Base-by-base conservation (phyloP, 352 stramenopile species). In the Globisporangium viniferum region DNA sequence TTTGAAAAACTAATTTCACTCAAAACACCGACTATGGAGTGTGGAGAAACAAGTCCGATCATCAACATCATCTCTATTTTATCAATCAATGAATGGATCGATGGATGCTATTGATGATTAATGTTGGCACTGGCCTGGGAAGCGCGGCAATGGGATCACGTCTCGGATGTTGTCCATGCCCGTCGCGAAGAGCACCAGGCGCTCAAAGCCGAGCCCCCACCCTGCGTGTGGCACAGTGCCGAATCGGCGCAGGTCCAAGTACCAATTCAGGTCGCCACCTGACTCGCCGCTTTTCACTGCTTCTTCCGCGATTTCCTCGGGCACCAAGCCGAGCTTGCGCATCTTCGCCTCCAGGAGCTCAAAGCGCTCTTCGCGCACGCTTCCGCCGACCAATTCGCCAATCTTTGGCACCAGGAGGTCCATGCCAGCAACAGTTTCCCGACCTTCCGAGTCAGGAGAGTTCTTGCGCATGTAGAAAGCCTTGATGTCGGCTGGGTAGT, bases 401-500 rank as follows among this genome's bases (percentile, higher is more conserved):
- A 99, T 94, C 56, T 96, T 95, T 20, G 97, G 97, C 49, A 99
- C 96, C 20, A 99, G 77, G 36, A 99, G 74, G 78, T 99, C 97
- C 90, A 99, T 99, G 12, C 96, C 96, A 66, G 97, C 97, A 15
- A 99, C 97, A 0, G 96, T 99, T 72, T 98, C 87, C 27, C 94
- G 93, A 46, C 93, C 87, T 14, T 77, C 56, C 2, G 62, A 57
- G 53, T 90, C 80, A 0, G 70, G 66, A 54, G 97, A 86, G 75
- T 99, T 99, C 71, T 97, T 91, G 55, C 97, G 87, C 98, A 99
- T 99, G 85, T 99, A 99, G 74, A 99, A 99, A 7, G 97, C 95
- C 82, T 99, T 99, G 71, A 99, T 99, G 10, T 88, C 84, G 14
- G 95, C 96, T 2, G 98, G 97, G 77, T 99, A 99, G 71, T 99